phyloP scores from a whole-genome alignment of 345 rosid genomes.

The Lepidium aucheri region DNA sequence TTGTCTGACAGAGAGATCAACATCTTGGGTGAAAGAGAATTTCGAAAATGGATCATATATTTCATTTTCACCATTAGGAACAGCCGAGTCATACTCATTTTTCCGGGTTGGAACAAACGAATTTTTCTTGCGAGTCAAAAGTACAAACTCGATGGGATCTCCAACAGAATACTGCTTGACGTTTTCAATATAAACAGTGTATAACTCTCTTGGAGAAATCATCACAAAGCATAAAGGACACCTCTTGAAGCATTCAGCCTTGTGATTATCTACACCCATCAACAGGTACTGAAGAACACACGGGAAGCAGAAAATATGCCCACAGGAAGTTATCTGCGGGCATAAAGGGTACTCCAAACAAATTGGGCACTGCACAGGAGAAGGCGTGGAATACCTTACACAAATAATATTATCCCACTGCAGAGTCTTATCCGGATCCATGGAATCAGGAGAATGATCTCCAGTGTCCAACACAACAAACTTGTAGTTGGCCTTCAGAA shows the following conservation, averaged over 20 bases:
- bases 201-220: slow-evolving; percentile 72
- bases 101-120: slow-evolving; percentile 53
- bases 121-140: slow-evolving; percentile 64
- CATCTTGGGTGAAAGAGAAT: slow-evolving; percentile 75
- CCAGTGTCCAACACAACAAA: slow-evolving; percentile 83
- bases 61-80: slow-evolving; percentile 19
- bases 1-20: slow-evolving; percentile 71
- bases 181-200: slow-evolving; percentile 65
- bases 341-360: slow-evolving; percentile 90
- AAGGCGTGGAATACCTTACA: slow-evolving; percentile 75
- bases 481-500: slow-evolving; percentile 94
- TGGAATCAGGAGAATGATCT: slow-evolving; percentile 45
- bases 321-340: slow-evolving; percentile 92
- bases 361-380: slow-evolving; percentile 83
- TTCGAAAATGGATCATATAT: slow-evolving; percentile 56
- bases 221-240: slow-evolving; percentile 92
- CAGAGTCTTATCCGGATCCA: slow-evolving; percentile 91
- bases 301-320: slow-evolving; percentile 96
- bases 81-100: slow-evolving; percentile 23
- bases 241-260: slow-evolving; percentile 57
- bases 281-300: slow-evolving; percentile 73
- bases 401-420: slow-evolving; percentile 89
- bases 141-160: slow-evolving; percentile 65
- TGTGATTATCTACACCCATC: slow-evolving; percentile 64
- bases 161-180: slow-evolving; percentile 60